Conservation (phyloP, 352 stramenopile genomes). For the Phytophthora cryptogea region DNA sequence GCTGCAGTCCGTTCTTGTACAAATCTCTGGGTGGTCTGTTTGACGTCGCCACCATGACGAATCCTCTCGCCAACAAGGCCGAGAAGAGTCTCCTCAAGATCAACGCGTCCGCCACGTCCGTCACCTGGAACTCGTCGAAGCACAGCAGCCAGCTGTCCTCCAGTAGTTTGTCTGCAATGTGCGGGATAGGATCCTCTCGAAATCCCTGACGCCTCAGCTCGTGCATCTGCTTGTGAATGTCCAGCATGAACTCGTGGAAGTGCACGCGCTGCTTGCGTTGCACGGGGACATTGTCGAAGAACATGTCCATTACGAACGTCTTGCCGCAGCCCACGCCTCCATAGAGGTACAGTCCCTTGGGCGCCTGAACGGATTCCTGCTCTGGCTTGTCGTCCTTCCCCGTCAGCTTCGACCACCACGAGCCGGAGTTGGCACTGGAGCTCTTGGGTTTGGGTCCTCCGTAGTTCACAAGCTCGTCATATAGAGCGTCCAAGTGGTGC, state of each 20-base stretch:
- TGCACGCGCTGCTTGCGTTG: conserved; percentile 91
- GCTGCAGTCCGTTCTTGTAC: conserved; percentile 97
- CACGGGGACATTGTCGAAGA: conserved; percentile 88
- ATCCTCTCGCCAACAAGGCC: conserved; percentile 87
- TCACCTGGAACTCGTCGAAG: conserved; percentile 99
- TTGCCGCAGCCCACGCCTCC: conserved; percentile 96
- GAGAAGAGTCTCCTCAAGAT: conserved; percentile 95
- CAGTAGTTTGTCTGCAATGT: conserved; percentile 89
- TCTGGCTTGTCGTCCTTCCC: conserved; percentile 22
- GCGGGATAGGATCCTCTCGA: conserved; percentile 76
- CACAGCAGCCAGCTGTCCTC: conserved; percentile 92
- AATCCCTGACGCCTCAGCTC: conserved; percentile 88
- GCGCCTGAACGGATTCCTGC: conserved; percentile 35
- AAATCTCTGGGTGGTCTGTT: conserved; percentile 94
- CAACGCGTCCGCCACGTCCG: conserved; percentile 96
- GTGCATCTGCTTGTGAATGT: conserved; percentile 96
- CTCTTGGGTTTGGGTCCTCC: conserved; percentile 37
- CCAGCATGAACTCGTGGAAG: conserved; percentile 98
- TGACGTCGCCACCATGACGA: conserved; percentile 96
- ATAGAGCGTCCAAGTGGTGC: conserved; percentile 66
- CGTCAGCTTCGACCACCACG: conserved; percentile 70
- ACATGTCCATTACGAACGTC: conserved; percentile 98
- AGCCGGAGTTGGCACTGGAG: conserved; percentile 3
- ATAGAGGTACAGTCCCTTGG: conserved; percentile 96
- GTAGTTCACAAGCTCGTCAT: conserved; percentile 58